Conservation (phyloP, 306 rosid genomes). For the Prinsepia uniflora region DNA sequence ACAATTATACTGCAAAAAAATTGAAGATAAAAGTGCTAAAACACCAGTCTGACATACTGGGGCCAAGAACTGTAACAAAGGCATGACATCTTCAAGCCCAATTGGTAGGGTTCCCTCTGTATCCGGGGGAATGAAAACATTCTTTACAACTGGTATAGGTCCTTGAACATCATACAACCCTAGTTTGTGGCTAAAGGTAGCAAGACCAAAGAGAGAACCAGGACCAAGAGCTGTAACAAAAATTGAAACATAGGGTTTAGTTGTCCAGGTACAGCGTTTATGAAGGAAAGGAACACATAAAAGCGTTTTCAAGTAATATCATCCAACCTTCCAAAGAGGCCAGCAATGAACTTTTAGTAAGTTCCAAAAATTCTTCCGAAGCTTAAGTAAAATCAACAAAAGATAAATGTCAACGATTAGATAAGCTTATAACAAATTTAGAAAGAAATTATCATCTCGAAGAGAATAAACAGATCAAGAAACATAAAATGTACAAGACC, state of each 20-base stretch:
- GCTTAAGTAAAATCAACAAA: conserved; percentile 54
- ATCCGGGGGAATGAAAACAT: conserved; percentile 84
- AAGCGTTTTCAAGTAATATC: conserved; percentile 18
- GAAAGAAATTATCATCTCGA: background rate
- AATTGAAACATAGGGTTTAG: conserved; percentile 12
- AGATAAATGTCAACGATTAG: conserved; percentile 3
- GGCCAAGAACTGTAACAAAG: conserved; percentile 89
- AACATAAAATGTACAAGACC: background rate
- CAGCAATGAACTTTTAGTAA: conserved; percentile 84
- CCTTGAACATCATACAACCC: conserved; percentile 96
- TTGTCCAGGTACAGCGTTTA: conserved; percentile 15
- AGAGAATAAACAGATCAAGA: background rate
- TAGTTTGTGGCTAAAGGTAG: conserved; percentile 93
- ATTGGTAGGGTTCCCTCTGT: conserved; percentile 62
- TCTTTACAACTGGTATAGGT: conserved; percentile 84
- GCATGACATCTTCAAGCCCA: conserved; percentile 97
- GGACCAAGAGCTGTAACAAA: conserved; percentile 76
- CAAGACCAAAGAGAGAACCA: conserved; percentile 96
- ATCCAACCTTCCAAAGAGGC: conserved; percentile 97
- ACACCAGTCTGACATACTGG: conserved; percentile 60
- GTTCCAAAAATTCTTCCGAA: conserved; percentile 95
- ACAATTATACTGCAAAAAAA: background rate
- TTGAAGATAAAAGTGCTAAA: background rate
- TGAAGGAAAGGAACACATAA: conserved; percentile 20
- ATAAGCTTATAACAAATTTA: background rate